Conservation (phyloP, 2,329 filamentous ascomycete species). For the Diatrype stigma region DNA sequence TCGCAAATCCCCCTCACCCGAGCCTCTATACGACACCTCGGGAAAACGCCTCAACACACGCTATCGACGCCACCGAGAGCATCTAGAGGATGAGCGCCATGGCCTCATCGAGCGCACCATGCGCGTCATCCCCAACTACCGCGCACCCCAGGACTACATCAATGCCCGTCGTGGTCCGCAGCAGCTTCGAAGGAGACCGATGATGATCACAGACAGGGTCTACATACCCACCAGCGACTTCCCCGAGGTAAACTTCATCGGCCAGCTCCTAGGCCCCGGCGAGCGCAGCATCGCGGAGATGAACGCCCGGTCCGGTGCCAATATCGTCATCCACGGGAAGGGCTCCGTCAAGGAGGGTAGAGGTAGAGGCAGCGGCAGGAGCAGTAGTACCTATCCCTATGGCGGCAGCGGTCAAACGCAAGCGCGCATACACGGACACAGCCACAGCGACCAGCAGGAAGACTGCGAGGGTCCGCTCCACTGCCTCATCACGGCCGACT, state of each 20-base stretch:
- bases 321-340: conserved; percentile 78
- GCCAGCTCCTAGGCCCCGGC: conserved; percentile 78
- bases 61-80: conserved; percentile 72
- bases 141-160: conserved; percentile 72
- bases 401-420: too few relatives aligned
- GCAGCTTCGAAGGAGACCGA: too few relatives aligned
- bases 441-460: too few relatives aligned
- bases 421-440: too few relatives aligned
- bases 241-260: conserved; percentile 86
- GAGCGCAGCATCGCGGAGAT: conserved; percentile 79
- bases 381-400: too few relatives aligned
- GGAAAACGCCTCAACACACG: conserved; percentile 77
- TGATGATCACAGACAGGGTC: conserved; percentile 80
- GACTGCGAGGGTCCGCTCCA: conserved; percentile 77
- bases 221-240: conserved; percentile 82
- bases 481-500: conserved; percentile 77
- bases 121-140: conserved; percentile 75
- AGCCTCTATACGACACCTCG: conserved; percentile 75
- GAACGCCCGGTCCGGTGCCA: conserved; percentile 71
- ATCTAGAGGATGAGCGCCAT: conserved; percentile 73
- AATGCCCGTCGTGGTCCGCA: conserved; percentile 52
- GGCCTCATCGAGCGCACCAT: conserved; percentile 73
- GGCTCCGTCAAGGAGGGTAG: conserved; percentile 82
- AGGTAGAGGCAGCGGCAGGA: too few relatives aligned
- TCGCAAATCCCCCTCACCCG: conserved; percentile 70